Percentiles rank a stretch among this genome's conserved stretches.
Evolutionary conservation across 371 early-diverging fungal genomes (phyloP).

Genomic region (Rhizopus microsporus): DNA sequence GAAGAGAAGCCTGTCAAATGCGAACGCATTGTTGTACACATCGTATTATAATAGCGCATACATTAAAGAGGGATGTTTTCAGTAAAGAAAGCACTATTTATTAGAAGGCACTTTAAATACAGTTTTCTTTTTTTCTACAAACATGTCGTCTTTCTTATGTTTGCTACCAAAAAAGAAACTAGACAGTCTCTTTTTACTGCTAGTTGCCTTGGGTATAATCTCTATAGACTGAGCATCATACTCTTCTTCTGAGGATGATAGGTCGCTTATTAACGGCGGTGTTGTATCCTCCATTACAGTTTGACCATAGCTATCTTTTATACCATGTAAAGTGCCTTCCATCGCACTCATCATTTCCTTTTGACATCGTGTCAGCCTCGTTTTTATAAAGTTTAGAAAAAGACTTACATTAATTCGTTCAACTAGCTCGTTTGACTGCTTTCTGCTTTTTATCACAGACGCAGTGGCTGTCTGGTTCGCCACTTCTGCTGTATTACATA

Average conservation of each 20-base stretch:
- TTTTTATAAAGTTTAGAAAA: background rate
- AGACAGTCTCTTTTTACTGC: background rate
- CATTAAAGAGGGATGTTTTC: too few relatives aligned
- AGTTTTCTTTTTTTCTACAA: too few relatives aligned
- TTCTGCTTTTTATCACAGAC: background rate
- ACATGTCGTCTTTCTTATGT: background rate
- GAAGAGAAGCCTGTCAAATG: too few relatives aligned
- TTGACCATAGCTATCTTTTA: conserved; percentile 1
- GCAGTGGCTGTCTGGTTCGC: conserved; percentile 15
- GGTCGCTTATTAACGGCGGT: conserved; percentile 11
- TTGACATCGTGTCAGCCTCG: background rate
- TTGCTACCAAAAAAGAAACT: conserved; percentile 9
- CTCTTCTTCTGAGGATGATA: conserved; percentile 12
- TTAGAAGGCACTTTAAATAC: too few relatives aligned
- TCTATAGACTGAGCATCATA: background rate
- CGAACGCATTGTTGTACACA: too few relatives aligned
- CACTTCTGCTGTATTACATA: conserved; percentile 26
- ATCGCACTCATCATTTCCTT: conserved; percentile 27
- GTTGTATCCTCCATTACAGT: background rate
- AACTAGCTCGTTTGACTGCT: conserved; percentile 18
- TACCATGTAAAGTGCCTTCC: conserved; percentile 21
- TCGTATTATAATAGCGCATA: too few relatives aligned
- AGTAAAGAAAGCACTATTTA: too few relatives aligned
- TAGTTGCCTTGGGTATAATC: too few relatives aligned
- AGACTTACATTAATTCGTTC: conserved; percentile 23